Evolutionary conservation across 495 filamentous ascomycete genomes (phyloP), one percentile per base, ranked within the genome.

Genomic region (Talaromyces ruber): DNA sequence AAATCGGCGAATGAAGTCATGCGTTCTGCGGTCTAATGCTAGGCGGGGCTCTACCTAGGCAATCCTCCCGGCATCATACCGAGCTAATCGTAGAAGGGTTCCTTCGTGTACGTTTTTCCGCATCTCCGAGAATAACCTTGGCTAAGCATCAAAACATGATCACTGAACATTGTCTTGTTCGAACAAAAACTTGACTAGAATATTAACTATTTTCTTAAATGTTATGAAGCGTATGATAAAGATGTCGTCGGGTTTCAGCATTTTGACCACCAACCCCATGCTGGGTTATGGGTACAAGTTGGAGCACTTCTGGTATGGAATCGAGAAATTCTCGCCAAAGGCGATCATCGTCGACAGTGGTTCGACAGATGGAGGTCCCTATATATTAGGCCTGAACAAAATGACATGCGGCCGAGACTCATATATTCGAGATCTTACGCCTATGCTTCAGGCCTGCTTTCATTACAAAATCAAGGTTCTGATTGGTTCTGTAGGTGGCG

Each of bases 261-360:
- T 82, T 55, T 54, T 80, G 5, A 82, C 80, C 3, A 78, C 79
- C 0, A 71, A 77, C 61, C 78, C 73, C 24, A 80, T 78, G 74
- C 70, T 82, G 24, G 79, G 79, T 16, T 81, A 82, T 66, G 76
- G 79, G 4, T 76, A 75, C 52, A 50, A 32, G 30, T 28, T 16
- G 7, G 63, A 68, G n/a, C 70, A 74, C 47, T 64, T 66, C 28
- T 69, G 69, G 52, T 68, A 66, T 9, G 66, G 67, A 18, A 62
- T 75, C n/a, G 62, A 73, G 22, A 63, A 66, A 18, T 71, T 65
- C n/a, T 63, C 64, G 2, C 72, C 74, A 1, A 72, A 69, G 3
- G 80, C 79, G 14, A 71, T 83, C 37, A 80, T 83, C 18, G 62
- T 80, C 8, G 80, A 83, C 63, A 72, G 71, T 45, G 79, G 79